Conservation (phyloP, 768 basidiomycete genomes). For the Naematelia aurantialba region DNA sequence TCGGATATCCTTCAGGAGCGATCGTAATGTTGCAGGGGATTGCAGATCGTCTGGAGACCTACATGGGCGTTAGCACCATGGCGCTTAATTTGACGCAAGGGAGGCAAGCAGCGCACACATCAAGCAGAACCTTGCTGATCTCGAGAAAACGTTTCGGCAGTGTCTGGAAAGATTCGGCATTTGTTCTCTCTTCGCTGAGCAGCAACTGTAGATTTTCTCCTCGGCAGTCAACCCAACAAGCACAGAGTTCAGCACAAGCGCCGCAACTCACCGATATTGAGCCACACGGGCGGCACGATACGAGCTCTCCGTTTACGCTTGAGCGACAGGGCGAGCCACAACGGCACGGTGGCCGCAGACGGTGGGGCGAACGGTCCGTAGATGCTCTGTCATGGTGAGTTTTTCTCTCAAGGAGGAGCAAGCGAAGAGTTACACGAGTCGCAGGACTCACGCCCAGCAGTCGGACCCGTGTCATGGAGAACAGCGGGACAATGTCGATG, state of each 20-base stretch:
- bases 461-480: conserved; percentile 84
- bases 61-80: conserved; percentile 4
- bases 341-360: conserved; percentile 73
- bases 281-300: conserved; percentile 85
- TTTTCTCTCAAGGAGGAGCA: neutral
- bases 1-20: conserved; percentile 86
- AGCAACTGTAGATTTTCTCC: conserved; percentile 76
- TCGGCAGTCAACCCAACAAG: neutral
- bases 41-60: conserved; percentile 89
- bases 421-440: neutral
- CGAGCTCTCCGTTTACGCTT: conserved; percentile 93
- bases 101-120: conserved; percentile 63
- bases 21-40: conserved; percentile 75
- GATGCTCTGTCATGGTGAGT: conserved; percentile 61
- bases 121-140: conserved; percentile 84
- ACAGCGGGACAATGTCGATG: conserved; percentile 80
- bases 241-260: neutral
- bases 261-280: conserved; percentile 66
- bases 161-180: conserved; percentile 64
- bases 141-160: conserved; percentile 87
- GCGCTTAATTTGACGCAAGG: conserved; percentile 10
- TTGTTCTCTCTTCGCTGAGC: conserved; percentile 68
- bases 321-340: conserved; percentile 93
- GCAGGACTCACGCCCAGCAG: conserved; percentile 70
- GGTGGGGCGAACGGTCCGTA: conserved; percentile 92